phyloP scores from a whole-genome alignment of 176 grass and related monocot genomes.

The Avena sativa region DNA sequence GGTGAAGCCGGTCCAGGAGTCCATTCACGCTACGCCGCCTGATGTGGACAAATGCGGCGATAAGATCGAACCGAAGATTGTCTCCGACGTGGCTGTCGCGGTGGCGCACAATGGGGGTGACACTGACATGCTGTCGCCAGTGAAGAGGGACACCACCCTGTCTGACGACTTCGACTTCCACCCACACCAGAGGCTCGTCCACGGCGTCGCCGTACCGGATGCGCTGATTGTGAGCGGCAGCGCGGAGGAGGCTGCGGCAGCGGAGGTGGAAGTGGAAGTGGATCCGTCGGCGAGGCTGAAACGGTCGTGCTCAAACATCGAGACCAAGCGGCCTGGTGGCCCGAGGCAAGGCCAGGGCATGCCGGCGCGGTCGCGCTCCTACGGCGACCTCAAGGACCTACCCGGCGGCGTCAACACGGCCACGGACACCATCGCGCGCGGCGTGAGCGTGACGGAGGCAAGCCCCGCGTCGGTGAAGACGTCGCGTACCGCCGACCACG shows the following conservation, averaged over 20 bases:
- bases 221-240: neutral
- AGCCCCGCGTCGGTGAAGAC: conserved; percentile 86
- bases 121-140: conserved; percentile 8
- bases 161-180: conserved; percentile 63
- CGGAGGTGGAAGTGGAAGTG: neutral
- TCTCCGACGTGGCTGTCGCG: conserved; percentile 17
- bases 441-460: conserved; percentile 29
- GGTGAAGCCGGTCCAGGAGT: conserved; percentile 71
- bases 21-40: neutral
- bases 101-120: conserved; percentile 39
- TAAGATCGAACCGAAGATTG: conserved; percentile 19
- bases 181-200: conserved; percentile 10
- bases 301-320: conserved; percentile 95
- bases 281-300: conserved; percentile 61
- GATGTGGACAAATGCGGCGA: conserved; percentile 16
- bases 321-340: conserved; percentile 61
- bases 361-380: conserved; percentile 60
- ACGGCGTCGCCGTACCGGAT: neutral
- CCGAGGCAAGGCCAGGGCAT: conserved; percentile 35
- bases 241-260: conserved; percentile 26
- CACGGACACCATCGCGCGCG: neutral
- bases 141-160: conserved; percentile 35
- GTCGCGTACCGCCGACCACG: conserved; percentile 69
- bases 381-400: conserved; percentile 58
- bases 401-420: neutral